Evolutionary conservation across 106 monocot genomes (phyloP), one percentile per base, ranked within the genome.

Genomic region (Platanthera zijinensis): DNA sequence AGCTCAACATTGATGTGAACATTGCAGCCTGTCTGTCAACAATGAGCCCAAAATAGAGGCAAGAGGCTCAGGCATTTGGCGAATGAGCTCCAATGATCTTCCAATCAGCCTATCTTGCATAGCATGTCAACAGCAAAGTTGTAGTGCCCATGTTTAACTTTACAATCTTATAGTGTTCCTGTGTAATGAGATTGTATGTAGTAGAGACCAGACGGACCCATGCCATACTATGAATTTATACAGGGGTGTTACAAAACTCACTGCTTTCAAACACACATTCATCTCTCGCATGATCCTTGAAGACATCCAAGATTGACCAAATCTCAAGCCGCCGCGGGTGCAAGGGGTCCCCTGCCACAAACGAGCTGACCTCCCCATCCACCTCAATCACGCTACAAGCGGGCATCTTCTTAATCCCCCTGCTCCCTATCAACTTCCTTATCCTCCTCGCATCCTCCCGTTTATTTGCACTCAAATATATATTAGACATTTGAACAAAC

Each of bases 41-140:
- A 91, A 32, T 2, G 91, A 81, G 0, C 91, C 91, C 91, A 86
- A 91, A 0, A 88, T 86, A 0, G 91, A 84, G 2, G 82, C 78
- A 32, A 80, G 19, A 1, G 88, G 86, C 62, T 17, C 79, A 3
- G 88, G 90, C 91, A 91, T 86, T 22, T 12, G 48, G 9, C 59
- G 30, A 10, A 86, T 78, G 11, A 88, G 78, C 62, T 51, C 80
- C 22, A 84, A 49, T 0, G 88, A 12, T 89, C 89, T 0, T 83
- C 51, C 14, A 92, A 56, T 74, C 75, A 69, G 5, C 89, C 92
- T 5, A 83, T 85, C 17, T 82, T 75, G 74, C 87, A 85, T 18
- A 92, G 82, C 89, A 92, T 81, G 72, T 92, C 89, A 8, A 87
- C 83, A 0, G 79, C 71, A 62, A 87, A 92, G 75, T 81, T 85